These are phyloP conservation scores for Solidago caesia DNA, from an alignment of 129 eudicot genomes.

Conservation along the genomic window DNA sequence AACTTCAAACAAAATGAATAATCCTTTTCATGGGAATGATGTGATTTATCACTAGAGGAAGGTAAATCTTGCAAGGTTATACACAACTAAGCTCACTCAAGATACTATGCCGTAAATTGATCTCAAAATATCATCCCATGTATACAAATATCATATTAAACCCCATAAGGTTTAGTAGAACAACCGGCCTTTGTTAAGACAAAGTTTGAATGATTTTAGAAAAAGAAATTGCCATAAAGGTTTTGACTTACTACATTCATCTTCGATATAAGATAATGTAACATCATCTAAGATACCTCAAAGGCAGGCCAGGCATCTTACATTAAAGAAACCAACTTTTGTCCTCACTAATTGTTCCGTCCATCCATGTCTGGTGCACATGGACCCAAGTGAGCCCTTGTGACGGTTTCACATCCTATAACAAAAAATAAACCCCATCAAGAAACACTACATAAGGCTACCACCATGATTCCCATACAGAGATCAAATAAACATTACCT, in stretches of 20 bases:
- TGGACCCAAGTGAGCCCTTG: conserved; percentile 76
- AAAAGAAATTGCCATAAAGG: not conserved
- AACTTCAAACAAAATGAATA: not conserved
- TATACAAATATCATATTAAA: conserved; percentile 5
- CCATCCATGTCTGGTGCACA: conserved; percentile 82
- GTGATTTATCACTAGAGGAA: not conserved
- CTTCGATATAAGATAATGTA: conserved; percentile 7
- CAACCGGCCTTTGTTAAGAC: conserved; percentile 5
- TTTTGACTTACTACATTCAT: conserved; percentile 24
- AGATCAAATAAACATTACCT: conserved; percentile 36
- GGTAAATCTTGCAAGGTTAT: not conserved
- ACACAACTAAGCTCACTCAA: not conserved
- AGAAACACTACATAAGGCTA: not conserved
- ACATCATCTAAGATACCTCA: conserved; percentile 18
- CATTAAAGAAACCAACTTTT: conserved; percentile 50
- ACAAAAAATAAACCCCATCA: not conserved
- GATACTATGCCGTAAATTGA: not conserved
- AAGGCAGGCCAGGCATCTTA: conserved; percentile 14
- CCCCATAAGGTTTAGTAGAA: not conserved
- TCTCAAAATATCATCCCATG: conserved; percentile 7
- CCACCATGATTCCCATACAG: not conserved
- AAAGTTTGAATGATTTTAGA: not conserved
- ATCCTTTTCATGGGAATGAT: not conserved
- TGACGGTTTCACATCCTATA: conserved; percentile 49
- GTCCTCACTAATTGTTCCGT: conserved; percentile 39